Evolutionary conservation across 1,284 basidiomycete genomes (phyloP).

Genomic region (Xanthoconium separans): DNA sequence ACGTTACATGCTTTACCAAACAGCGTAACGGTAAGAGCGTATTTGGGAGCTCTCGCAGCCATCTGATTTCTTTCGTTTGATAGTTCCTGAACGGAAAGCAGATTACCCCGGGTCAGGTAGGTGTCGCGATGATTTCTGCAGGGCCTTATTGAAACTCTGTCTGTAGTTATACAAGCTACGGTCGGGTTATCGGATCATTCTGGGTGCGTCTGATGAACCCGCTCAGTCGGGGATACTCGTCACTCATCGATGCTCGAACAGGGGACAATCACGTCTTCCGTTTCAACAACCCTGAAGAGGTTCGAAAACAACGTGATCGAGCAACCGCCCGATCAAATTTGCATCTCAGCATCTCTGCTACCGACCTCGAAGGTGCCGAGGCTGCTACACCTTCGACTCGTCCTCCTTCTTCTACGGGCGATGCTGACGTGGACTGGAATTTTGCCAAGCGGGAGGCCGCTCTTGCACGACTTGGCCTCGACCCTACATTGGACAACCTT

Average conservation of each 20-base stretch:
- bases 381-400: constrained; percentile 48
- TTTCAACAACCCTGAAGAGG: constrained; percentile 95
- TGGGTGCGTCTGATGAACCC: constrained; percentile 52
- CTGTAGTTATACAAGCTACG: constrained; percentile 74
- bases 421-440: constrained; percentile 87
- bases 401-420: constrained; percentile 66
- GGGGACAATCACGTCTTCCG: constrained; percentile 98
- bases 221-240: constrained; percentile 7
- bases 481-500: constrained; percentile 85
- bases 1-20: constrained; percentile 75
- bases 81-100: constrained; percentile 94
- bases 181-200: constrained; percentile 94
- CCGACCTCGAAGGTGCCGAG: constrained; percentile 56
- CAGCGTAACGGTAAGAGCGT: constrained; percentile 74
- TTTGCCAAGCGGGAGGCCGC: constrained; percentile 92
- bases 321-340: constrained; percentile 68
- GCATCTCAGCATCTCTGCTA: constrained; percentile 60
- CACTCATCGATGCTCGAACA: constrained; percentile 27
- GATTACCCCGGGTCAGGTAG: constrained; percentile 70
- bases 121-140: constrained; percentile 20
- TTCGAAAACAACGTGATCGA: constrained; percentile 84
- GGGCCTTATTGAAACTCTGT: constrained; percentile 23
- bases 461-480: constrained; percentile 76
- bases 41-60: not conserved
- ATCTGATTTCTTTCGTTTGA: constrained; percentile 7